phyloP scores from a whole-genome alignment of 192 early-diverging fungal species.

The Anaeromyces robustus region DNA sequence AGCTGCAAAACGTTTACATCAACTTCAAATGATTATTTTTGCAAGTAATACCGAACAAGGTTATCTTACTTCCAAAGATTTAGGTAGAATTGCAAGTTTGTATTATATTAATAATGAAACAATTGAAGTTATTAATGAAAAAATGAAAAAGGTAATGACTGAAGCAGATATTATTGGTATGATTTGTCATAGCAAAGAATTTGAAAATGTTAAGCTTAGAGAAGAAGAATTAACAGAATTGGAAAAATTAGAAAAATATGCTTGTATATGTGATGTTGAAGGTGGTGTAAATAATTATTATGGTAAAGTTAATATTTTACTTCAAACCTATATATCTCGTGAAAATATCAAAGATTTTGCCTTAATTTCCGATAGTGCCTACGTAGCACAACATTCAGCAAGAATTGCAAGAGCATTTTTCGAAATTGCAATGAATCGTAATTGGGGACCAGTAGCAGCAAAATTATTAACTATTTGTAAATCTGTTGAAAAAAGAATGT shows the following conservation, averaged over 20 bases:
- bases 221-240: conserved; percentile 78
- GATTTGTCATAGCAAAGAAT: conserved; percentile 82
- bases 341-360: conserved; percentile 79
- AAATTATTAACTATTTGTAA: conserved; percentile 73
- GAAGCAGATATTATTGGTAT: conserved; percentile 84
- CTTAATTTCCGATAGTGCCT: conserved; percentile 79
- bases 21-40: conserved; percentile 88
- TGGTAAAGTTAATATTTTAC: conserved; percentile 87
- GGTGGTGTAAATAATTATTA: conserved; percentile 64
- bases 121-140: conserved; percentile 72
- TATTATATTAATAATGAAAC: conserved; percentile 82
- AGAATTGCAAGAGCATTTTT: conserved; percentile 91
- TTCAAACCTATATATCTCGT: conserved; percentile 75
- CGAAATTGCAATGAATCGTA: conserved; percentile 79
- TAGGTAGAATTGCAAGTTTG: conserved; percentile 81
- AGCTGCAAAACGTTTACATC: conserved; percentile 58
- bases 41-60: conserved; percentile 55
- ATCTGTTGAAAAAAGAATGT: conserved; percentile 75
- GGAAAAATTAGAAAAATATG: conserved; percentile 34
- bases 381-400: conserved; percentile 85
- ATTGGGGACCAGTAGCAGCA: conserved; percentile 69
- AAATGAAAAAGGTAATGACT: conserved; percentile 77
- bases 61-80: conserved; percentile 72
- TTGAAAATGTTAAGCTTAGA: conserved; percentile 83
- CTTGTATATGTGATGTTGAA: conserved; percentile 78